phyloP scores from a whole-genome alignment of 208 protist species.

The Herpetomonas tarakana region DNA sequence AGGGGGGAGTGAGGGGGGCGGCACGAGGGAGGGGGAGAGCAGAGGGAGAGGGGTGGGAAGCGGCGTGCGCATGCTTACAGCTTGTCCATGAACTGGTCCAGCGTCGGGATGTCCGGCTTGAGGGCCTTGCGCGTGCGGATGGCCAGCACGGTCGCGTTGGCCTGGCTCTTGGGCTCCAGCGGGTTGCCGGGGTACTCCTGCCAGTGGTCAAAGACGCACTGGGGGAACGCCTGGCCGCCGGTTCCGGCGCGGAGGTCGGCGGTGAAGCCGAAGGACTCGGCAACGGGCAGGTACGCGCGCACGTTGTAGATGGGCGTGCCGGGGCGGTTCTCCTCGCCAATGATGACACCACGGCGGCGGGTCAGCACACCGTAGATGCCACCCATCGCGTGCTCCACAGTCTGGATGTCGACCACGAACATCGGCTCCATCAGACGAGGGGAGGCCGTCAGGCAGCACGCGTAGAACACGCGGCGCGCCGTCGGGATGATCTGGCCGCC shows the following conservation, averaged over 20 bases:
- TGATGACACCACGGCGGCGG: conserved; percentile 95
- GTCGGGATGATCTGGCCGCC: conserved; percentile 98
- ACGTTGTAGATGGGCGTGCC: conserved; percentile 97
- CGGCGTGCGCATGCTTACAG: conserved; percentile 65
- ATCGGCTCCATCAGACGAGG: conserved; percentile 97
- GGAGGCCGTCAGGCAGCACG: conserved; percentile 88
- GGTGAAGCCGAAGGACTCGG: conserved; percentile 98
- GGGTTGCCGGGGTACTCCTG: conserved; percentile 86
- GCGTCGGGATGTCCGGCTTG: conserved; percentile 88
- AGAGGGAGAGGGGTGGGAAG: neutral
- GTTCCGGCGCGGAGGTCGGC: conserved; percentile 95
- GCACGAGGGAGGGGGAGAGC: neutral
- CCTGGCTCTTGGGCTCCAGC: conserved; percentile 59
- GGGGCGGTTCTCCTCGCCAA: conserved; percentile 94
- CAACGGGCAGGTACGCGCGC: conserved; percentile 98
- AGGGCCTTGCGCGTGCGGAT: conserved; percentile 98
- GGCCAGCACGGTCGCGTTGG: conserved; percentile 65
- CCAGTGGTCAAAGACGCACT: conserved; percentile 99
- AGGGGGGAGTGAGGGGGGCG: neutral
- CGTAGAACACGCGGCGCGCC: conserved; percentile 94
- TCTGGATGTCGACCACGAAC: conserved; percentile 98
- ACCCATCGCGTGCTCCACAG: conserved; percentile 93
- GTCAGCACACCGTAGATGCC: conserved; percentile 97
- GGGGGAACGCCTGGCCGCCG: conserved; percentile 93
- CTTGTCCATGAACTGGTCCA: conserved; percentile 95